Conservation (phyloP, 2,329 filamentous ascomycete species). For the Apiospora aurea region DNA sequence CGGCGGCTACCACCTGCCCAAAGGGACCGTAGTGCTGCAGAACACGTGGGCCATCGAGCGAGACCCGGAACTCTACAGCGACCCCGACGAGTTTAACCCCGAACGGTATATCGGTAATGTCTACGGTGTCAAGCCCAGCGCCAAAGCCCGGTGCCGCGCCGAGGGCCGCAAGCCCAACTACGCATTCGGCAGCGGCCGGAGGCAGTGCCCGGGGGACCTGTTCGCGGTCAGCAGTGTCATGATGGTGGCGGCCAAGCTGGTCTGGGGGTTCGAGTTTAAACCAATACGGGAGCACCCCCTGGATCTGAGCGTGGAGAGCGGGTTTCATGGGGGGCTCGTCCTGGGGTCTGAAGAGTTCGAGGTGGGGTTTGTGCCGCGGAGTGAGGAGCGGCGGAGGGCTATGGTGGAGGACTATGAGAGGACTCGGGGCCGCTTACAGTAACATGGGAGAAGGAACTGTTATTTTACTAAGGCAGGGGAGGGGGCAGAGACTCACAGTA, state of each 20-base stretch:
- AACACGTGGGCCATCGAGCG: slow-evolving; percentile 32
- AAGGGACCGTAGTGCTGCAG: slow-evolving; percentile 29
- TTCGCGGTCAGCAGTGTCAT: slow-evolving; percentile 26
- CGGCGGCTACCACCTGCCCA: slow-evolving; percentile 29
- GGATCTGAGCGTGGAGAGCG: slow-evolving; percentile 26
- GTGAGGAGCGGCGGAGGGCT: not conserved
- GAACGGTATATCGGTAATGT: slow-evolving; percentile 30
- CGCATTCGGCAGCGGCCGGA: slow-evolving; percentile 26
- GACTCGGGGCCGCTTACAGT: not conserved
- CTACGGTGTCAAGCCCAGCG: slow-evolving; percentile 26
- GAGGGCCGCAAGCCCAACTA: slow-evolving; percentile 26
- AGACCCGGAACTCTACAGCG: slow-evolving; percentile 29
- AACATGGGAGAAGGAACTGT: not conserved
- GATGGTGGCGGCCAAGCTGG: slow-evolving; percentile 24
- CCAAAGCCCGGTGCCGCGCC: not conserved
- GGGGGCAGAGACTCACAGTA: not conserved
- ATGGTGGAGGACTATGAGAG: slow-evolving; percentile 24
- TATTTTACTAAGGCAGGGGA: not conserved
- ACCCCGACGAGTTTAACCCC: slow-evolving; percentile 30
- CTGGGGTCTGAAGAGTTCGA: slow-evolving; percentile 23
- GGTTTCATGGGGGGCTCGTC: slow-evolving; percentile 25
- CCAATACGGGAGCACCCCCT: not conserved
- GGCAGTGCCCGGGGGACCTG: slow-evolving; percentile 27
- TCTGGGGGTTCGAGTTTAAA: slow-evolving; percentile 26
- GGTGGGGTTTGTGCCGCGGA: slow-evolving; percentile 23